phyloP scores from a whole-genome alignment of 345 rosid species.

The Eucalyptus marginata region DNA sequence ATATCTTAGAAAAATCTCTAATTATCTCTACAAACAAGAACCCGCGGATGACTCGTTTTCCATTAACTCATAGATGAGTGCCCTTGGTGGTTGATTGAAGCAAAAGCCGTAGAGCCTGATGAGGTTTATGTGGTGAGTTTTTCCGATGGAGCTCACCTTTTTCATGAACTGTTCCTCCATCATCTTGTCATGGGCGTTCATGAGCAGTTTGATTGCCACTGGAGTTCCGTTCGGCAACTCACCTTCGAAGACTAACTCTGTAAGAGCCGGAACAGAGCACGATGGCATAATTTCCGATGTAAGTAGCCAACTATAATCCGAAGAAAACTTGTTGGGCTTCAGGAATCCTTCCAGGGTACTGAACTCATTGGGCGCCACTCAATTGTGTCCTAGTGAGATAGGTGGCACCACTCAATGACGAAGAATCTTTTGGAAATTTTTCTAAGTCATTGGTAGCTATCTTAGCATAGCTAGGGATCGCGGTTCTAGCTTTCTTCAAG shows the following conservation, averaged over 20 bases:
- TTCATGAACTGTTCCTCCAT: neutral
- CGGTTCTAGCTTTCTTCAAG: constrained; percentile 2
- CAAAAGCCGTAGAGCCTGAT: neutral
- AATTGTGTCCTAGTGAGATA: neutral
- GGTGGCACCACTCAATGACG: neutral
- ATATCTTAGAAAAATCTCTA: no score
- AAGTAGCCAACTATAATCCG: neutral
- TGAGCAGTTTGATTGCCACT: neutral
- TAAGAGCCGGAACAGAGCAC: constrained; percentile 3
- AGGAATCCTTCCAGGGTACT: no score
- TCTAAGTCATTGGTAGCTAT: neutral
- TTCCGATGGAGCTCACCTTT: neutral
- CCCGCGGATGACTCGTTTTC: neutral
- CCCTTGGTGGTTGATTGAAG: neutral
- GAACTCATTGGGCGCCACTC: no score
- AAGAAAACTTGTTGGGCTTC: constrained; percentile 9
- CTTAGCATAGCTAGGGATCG: neutral
- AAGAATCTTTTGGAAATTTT: neutral
- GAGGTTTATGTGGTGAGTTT: neutral
- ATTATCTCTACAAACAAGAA: neutral
- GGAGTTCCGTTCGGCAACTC: neutral
- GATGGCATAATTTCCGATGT: neutral
- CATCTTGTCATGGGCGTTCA: neutral
- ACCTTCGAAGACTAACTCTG: neutral
- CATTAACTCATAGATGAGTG: neutral